Evolutionary conservation across 345 rosid genomes (phyloP).

Genomic region (Salix caprea): DNA sequence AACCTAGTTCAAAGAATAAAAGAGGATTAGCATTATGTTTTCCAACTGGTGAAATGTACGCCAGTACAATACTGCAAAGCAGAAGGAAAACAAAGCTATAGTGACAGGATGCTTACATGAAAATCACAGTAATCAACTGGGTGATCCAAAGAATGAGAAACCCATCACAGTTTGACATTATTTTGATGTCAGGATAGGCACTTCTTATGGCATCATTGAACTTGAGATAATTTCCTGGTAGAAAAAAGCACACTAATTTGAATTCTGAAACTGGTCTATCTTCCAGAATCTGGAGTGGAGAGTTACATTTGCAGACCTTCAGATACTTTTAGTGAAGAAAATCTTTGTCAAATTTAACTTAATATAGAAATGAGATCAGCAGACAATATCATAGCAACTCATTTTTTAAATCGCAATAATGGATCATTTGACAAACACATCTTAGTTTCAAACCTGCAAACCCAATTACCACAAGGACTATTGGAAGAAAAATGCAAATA

Average conservation of each 20-base stretch:
- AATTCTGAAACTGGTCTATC: constrained; percentile 1
- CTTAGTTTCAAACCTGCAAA: background rate
- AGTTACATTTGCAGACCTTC: background rate
- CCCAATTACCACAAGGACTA: background rate
- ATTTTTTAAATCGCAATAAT: background rate
- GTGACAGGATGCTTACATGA: constrained; percentile 44
- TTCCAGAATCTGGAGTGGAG: background rate
- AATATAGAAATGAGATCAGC: background rate
- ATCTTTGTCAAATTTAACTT: constrained; percentile 1
- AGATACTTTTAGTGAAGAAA: background rate
- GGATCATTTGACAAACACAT: background rate
- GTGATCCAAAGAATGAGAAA: constrained; percentile 61
- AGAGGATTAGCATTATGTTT: background rate
- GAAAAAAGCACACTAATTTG: constrained; percentile 1
- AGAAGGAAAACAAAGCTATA: background rate
- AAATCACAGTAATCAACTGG: constrained; percentile 85
- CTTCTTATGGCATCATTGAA: constrained; percentile 68
- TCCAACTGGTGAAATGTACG: background rate
- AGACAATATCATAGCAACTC: background rate
- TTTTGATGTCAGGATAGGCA: constrained; percentile 82
- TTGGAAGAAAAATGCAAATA: background rate
- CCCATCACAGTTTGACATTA: constrained; percentile 91
- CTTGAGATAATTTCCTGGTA: constrained; percentile 85
- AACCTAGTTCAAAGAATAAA: constrained; percentile 33
- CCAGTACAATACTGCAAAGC: background rate